phyloP scores from a whole-genome alignment of 2,329 filamentous ascomycete genomes.

The Colletotrichum musae region DNA sequence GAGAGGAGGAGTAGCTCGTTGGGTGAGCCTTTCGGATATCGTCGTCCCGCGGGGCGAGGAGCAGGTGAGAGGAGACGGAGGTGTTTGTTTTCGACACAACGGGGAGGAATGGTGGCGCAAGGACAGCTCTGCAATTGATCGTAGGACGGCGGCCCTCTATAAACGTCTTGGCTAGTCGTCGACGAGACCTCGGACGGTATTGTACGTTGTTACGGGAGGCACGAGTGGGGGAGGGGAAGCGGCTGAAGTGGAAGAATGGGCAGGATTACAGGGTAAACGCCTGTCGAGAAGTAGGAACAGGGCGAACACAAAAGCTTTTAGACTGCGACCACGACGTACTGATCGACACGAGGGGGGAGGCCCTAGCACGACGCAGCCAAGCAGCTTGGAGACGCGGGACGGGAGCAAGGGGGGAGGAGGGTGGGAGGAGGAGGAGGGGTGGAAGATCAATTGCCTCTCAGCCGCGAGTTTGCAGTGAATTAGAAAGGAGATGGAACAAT shows the following conservation, averaged over 20 bases:
- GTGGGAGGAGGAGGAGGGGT: neutral
- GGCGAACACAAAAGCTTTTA: neutral
- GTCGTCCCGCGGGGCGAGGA: neutral
- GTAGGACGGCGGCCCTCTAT: neutral
- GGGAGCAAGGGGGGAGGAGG: slow-evolving; percentile 6
- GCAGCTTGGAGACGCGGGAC: slow-evolving; percentile 7
- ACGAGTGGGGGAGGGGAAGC: neutral
- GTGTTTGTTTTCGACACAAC: no score
- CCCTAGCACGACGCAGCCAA: slow-evolving; percentile 10
- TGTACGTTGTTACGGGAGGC: neutral
- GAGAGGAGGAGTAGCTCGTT: neutral
- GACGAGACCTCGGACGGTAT: neutral
- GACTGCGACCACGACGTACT: neutral
- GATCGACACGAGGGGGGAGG: slow-evolving; percentile 11
- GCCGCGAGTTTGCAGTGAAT: no score
- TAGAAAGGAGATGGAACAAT: neutral
- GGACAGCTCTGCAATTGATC: no score
- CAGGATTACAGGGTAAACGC: no score
- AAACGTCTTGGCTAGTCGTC: neutral
- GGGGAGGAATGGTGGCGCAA: no score
- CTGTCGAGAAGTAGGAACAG: slow-evolving; percentile 3
- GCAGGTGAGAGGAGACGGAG: no score
- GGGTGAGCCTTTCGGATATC: neutral
- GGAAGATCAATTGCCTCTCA: neutral
- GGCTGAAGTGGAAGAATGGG: slow-evolving; percentile 8